Conservation (phyloP, 192 early-diverging fungal genomes). For the Martensiomyces pterosporus region DNA sequence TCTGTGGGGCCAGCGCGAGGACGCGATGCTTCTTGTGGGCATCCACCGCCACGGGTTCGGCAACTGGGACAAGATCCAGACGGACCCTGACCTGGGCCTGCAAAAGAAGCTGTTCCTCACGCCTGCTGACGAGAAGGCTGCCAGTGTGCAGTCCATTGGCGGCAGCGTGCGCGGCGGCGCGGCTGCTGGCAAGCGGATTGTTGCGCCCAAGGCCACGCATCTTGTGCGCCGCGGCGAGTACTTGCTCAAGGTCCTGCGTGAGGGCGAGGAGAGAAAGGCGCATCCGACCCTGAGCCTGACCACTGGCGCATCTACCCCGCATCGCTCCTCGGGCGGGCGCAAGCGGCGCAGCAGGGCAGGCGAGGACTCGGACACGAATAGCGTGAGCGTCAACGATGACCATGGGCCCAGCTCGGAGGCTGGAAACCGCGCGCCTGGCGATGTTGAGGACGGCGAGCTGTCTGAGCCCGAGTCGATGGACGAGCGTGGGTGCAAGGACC, state of each 20-base stretch:
- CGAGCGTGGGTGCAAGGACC: slow-evolving; percentile 61
- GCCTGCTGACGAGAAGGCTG: slow-evolving; percentile 47
- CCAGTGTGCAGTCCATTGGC: slow-evolving; percentile 33
- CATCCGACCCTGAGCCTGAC: slow-evolving; percentile 6
- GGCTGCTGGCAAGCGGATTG: slow-evolving; percentile 36
- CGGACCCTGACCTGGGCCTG: slow-evolving; percentile 75
- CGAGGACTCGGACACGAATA: slow-evolving; percentile 29
- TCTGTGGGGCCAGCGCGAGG: slow-evolving; percentile 86
- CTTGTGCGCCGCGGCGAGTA: slow-evolving; percentile 87
- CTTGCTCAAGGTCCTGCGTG: slow-evolving; percentile 77
- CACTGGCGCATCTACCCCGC: too few relatives aligned
- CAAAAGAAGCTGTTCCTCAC: slow-evolving; percentile 80
- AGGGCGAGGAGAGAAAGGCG: slow-evolving; percentile 53
- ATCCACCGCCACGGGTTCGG: slow-evolving; percentile 93
- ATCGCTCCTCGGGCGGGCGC: slow-evolving; percentile 7
- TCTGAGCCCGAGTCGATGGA: slow-evolving; percentile 53
- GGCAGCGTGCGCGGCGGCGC: slow-evolving; percentile 9
- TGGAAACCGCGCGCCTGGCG: slow-evolving; percentile 8
- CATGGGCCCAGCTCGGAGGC: slow-evolving; percentile 5
- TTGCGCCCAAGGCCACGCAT: slow-evolving; percentile 79
- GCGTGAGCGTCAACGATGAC: slow-evolving; percentile 14
- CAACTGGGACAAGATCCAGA: slow-evolving; percentile 81
- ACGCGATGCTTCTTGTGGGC: slow-evolving; percentile 93
- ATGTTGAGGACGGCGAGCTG: slow-evolving; percentile 32
- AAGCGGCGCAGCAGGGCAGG: slow-evolving; percentile 32